Evolutionary conservation across 202 grass and related monocot genomes (phyloP).

Genomic region (Digitaria exilis): DNA sequence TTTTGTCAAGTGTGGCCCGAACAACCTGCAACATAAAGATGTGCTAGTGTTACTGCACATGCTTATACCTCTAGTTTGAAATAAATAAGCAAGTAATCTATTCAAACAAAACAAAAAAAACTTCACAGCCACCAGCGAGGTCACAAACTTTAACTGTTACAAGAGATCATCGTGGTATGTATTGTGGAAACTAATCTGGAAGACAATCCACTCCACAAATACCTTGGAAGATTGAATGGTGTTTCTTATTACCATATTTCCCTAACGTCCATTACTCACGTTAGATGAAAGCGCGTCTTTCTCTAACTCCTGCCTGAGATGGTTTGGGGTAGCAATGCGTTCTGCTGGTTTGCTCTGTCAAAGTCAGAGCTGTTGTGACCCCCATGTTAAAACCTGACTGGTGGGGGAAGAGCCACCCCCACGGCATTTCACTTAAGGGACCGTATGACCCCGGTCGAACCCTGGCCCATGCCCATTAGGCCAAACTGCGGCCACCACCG

Average conservation of each 20-base stretch:
- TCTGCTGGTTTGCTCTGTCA: not conserved
- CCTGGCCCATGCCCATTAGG: too few relatives aligned
- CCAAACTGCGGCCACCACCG: too few relatives aligned
- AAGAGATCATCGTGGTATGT: not conserved
- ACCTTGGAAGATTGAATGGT: conserved; percentile 1
- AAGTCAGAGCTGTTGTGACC: not conserved
- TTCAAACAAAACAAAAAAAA: conserved; percentile 30
- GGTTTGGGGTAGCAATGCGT: not conserved
- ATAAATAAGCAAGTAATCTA: conserved; percentile 27
- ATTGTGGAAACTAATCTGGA: not conserved
- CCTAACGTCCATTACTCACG: not conserved
- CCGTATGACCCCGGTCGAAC: too few relatives aligned
- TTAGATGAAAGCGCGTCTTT: not conserved
- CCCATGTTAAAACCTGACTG: too few relatives aligned
- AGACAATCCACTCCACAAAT: conserved; percentile 13
- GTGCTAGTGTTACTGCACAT: conserved; percentile 31
- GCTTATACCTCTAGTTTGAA: conserved; percentile 23
- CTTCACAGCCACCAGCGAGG: not conserved
- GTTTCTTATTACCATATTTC: not conserved
- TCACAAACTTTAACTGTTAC: conserved; percentile 4
- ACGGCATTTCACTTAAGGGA: too few relatives aligned
- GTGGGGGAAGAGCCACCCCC: too few relatives aligned
- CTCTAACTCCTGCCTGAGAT: not conserved
- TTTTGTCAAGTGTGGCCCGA: conserved; percentile 77
- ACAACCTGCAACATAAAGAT: conserved; percentile 76